These are phyloP conservation scores for Pyricularia grisea DNA, from an alignment of 2,329 filamentous ascomycete genomes.

Conservation along the genomic window DNA sequence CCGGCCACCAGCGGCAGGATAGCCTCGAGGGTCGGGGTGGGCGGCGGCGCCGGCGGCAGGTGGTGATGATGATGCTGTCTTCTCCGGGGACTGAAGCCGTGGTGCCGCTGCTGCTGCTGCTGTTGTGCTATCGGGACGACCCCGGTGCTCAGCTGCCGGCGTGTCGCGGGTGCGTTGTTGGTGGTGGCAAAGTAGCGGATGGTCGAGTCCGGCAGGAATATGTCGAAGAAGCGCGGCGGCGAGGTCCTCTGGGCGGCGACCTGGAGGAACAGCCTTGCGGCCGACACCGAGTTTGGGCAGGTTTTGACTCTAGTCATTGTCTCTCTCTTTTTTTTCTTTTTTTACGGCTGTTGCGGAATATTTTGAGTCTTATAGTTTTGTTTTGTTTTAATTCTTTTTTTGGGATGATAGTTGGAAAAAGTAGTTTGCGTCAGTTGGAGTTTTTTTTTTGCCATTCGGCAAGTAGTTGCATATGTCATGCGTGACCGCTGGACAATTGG, in stretches of 20 bases:
- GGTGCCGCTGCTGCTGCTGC: conserved; percentile 3
- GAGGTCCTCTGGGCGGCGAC: conserved; percentile 9
- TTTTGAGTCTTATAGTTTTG: background rate
- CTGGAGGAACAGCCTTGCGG: conserved; percentile 21
- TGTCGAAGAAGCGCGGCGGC: conserved; percentile 25
- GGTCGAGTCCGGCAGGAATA: conserved; percentile 25
- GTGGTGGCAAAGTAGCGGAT: background rate
- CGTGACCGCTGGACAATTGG: background rate
- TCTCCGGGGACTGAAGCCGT: background rate
- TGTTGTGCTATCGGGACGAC: conserved; percentile 4
- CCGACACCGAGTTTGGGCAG: conserved; percentile 13
- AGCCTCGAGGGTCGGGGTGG: background rate
- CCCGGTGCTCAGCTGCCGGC: background rate
- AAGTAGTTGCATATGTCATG: background rate
- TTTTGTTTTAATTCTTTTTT: background rate
- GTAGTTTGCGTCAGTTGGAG: background rate
- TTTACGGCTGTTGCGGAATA: background rate
- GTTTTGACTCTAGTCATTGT: conserved; percentile 1
- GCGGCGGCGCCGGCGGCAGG: background rate
- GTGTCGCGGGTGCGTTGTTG: background rate
- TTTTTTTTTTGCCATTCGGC: background rate
- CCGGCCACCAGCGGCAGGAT: background rate
- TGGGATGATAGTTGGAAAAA: background rate
- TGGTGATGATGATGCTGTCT: background rate
- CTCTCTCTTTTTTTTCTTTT: background rate